These are phyloP conservation scores for Closterium sp. DNA, from an alignment of 139 green algal genomes.

Conservation along the genomic window DNA sequence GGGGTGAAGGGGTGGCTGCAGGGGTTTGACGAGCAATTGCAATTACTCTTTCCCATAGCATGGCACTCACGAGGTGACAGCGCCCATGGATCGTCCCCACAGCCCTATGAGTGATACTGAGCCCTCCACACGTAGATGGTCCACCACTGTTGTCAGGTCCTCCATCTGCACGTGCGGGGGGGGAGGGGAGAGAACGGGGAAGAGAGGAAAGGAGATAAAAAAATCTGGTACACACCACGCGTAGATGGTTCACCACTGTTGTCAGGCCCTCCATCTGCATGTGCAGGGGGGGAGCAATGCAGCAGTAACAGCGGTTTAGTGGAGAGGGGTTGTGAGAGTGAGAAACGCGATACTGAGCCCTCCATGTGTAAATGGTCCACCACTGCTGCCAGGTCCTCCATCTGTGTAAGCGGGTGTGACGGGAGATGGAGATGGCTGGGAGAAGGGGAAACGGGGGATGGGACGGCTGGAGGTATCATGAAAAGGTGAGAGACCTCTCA, in stretches of 20 bases:
- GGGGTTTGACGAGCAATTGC: too few relatives aligned
- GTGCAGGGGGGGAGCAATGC: too few relatives aligned
- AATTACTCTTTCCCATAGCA: too few relatives aligned
- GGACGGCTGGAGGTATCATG: too few relatives aligned
- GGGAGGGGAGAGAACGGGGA: too few relatives aligned
- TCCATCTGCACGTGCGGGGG: constrained; percentile 12
- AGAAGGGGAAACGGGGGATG: too few relatives aligned
- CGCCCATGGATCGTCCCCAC: constrained; percentile 93
- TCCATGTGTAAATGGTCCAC: constrained; percentile 63
- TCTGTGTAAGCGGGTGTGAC: background rate
- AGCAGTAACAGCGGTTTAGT: too few relatives aligned
- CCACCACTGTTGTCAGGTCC: constrained; percentile 52
- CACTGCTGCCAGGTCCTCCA: constrained; percentile 36
- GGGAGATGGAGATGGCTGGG: too few relatives aligned
- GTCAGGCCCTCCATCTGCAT: constrained; percentile 18
- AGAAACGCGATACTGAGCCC: constrained; percentile 48
- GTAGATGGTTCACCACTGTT: constrained; percentile 62
- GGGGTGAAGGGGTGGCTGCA: too few relatives aligned
- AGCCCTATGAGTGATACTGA: constrained; percentile 75
- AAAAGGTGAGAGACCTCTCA: too few relatives aligned
- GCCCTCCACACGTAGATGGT: constrained; percentile 56
- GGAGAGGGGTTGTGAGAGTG: too few relatives aligned
- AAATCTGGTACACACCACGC: constrained; percentile 49
- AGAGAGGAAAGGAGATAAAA: constrained; percentile 41
- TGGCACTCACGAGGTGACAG: background rate